Base-by-base conservation (phyloP, 169 alveolate genomes). In the Eimeria maxima region DNA sequence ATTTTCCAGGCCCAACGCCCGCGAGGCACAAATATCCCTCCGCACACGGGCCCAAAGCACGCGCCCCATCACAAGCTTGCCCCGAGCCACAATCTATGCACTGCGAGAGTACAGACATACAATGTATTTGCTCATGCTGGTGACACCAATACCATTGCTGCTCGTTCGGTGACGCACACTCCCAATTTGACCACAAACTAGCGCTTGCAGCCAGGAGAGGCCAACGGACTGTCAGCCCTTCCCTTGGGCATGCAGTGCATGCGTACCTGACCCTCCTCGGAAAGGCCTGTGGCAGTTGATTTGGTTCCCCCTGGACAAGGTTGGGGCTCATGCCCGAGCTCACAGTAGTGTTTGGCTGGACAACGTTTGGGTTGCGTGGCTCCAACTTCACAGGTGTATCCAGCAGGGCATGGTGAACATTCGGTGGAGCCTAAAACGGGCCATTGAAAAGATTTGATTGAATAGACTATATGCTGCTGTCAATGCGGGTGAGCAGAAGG, bases 351-450 rank as follows among this genome's bases (percentile, higher is more conserved):
- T 33, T 91, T 76, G 20, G 95, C 71, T 3, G 95, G 91, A n/a
- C 95, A 92, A n/a, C 67, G 29, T n/a, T 55, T 45, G 24, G 90
- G 88, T 8, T 38, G 74, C 47, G 47, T 53, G 22, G 96, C 83
- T 53, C 95, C 96, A 24, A 50, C 92, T 0, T 50, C 74, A 44
- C 96, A 95, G 10, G 63, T 71, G 76, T 86, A 73, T 44, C 95
- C 96, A 14, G 90, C 95, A n/a, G 96, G 96, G 50, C 96, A 95
- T 55, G 76, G 80, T 22, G 57, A 86, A 47, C 93, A 86, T 86
- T 86, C 93, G 50, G 45, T 86, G 33, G 93, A 22, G 45, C 93
- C 93, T 86, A 20, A 57, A 86, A 38, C 2, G 13, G 71, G 29
- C 44, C 93, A 86, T 7, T 14, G 44, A 16, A 6, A 24, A 53